Percentiles rank a stretch among this genome's conserved stretches.
phyloP scores from a whole-genome alignment of 2,329 filamentous ascomycete species.

The Pseudogymnoascus sp. region DNA sequence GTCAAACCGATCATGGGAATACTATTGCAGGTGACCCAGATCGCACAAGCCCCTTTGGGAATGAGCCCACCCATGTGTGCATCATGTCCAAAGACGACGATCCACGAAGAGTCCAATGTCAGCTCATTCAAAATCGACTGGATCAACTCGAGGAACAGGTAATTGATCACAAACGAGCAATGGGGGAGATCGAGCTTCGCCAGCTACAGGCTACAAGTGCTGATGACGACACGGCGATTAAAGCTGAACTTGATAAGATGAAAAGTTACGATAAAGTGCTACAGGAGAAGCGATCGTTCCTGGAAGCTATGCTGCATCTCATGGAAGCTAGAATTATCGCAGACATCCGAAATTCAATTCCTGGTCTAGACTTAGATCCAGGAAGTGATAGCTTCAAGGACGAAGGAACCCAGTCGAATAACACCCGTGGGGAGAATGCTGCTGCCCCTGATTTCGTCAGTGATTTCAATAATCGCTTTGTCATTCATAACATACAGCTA shows the following conservation, averaged over 20 bases:
- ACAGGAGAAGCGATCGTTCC: slow-evolving; percentile 47
- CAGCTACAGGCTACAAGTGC: slow-evolving; percentile 34
- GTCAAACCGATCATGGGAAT: slow-evolving; percentile 86
- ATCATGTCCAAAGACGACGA: slow-evolving; percentile 90
- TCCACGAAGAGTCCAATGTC: slow-evolving; percentile 77
- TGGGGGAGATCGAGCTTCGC: slow-evolving; percentile 68
- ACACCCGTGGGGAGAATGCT: slow-evolving; percentile 48
- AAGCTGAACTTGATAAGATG: slow-evolving; percentile 52
- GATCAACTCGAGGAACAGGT: slow-evolving; percentile 72
- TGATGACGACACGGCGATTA: slow-evolving; percentile 41
- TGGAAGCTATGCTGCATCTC: slow-evolving; percentile 44
- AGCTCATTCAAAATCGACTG: slow-evolving; percentile 74
- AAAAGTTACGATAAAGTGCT: slow-evolving; percentile 47
- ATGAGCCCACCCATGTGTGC: slow-evolving; percentile 89
- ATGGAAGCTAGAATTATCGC: slow-evolving; percentile 25
- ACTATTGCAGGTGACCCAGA: slow-evolving; percentile 72
- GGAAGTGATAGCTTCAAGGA: slow-evolving; percentile 34
- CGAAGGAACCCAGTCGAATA: slow-evolving; percentile 48
- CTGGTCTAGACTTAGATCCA: slow-evolving; percentile 27
- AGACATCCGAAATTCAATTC: slow-evolving; percentile 19
- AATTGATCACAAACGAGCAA: slow-evolving; percentile 58
- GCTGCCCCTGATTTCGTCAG: slow-evolving; percentile 75
- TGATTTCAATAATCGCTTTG: slow-evolving; percentile 97
- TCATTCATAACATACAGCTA: slow-evolving; percentile 92
- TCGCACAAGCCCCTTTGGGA: slow-evolving; percentile 79